Conservation (phyloP, 2,329 filamentous ascomycete genomes). For the Malbranchea cinnamomea region DNA sequence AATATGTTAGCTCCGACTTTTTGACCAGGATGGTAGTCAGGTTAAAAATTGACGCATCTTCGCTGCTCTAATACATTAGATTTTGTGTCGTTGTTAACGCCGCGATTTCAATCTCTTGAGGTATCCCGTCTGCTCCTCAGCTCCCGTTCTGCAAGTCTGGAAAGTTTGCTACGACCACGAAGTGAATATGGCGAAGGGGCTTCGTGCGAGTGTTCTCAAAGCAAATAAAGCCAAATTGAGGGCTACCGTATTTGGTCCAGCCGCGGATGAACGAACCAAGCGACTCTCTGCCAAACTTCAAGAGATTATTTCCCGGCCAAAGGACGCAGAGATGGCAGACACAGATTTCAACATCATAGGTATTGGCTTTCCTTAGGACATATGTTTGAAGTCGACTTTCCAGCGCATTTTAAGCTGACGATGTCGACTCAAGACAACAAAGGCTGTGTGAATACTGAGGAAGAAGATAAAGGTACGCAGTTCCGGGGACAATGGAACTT, state of each 20-base stretch:
- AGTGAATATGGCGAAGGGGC: constrained; percentile 70
- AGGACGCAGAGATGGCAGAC: constrained; percentile 31
- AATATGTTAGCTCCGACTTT: no score
- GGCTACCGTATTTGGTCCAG: constrained; percentile 67
- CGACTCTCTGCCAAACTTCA: constrained; percentile 75
- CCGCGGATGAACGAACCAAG: constrained; percentile 62
- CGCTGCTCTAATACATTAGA: no score
- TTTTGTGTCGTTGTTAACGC: background rate
- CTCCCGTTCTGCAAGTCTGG: background rate
- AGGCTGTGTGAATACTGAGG: constrained; percentile 10
- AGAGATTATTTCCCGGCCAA: constrained; percentile 60
- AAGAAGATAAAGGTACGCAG: constrained; percentile 9
- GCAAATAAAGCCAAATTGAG: constrained; percentile 71
- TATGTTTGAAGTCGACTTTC: no score
- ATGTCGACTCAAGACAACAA: constrained; percentile 9
- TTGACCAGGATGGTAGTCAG: no score
- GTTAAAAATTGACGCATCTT: no score
- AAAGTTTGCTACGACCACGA: background rate
- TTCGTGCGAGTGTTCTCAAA: constrained; percentile 65
- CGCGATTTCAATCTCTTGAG: constrained; percentile 2
- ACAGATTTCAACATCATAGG: constrained; percentile 14
- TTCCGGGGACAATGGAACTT: no score
- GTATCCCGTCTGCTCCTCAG: constrained; percentile 3
- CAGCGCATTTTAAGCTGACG: no score
- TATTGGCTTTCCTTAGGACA: constrained; percentile 13